Percentiles rank a stretch among this genome's conserved stretches.
These are phyloP conservation scores for Strobilomyces dryophilus DNA, from an alignment of 768 basidiomycete species.

Conservation along the genomic window DNA sequence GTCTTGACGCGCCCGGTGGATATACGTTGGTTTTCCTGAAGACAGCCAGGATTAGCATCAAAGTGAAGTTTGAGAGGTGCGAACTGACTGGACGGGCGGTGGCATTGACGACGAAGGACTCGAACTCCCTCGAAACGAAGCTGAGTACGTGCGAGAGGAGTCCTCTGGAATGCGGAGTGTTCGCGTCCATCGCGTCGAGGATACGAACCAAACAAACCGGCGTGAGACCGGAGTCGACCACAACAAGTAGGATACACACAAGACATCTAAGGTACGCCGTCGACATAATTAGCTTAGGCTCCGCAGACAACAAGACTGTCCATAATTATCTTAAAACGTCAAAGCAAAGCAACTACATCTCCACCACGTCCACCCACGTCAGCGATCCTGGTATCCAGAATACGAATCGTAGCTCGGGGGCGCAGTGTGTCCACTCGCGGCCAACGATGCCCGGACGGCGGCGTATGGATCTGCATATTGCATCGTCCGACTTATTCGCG, in stretches of 20 bases:
- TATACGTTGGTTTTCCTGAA: conserved; percentile 14
- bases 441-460: conserved; percentile 63
- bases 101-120: conserved; percentile 66
- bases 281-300: conserved; percentile 3
- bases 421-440: conserved; percentile 26
- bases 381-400: conserved; percentile 37
- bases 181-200: conserved; percentile 5
- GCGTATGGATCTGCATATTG: conserved; percentile 90
- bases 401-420: conserved; percentile 56
- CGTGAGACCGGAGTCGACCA: conserved; percentile 19
- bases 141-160: conserved; percentile 60
- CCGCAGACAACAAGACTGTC: conserved; percentile 6
- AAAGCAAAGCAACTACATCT: conserved; percentile 7
- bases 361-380: too few relatives aligned
- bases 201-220: background rate
- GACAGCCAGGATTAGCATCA: conserved; percentile 3
- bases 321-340: conserved; percentile 7
- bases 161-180: conserved; percentile 26
- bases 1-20: conserved; percentile 11
- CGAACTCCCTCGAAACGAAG: conserved; percentile 68
- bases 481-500: conserved; percentile 83
- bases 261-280: background rate
- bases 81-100: conserved; percentile 35
- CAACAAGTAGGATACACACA: conserved; percentile 2
- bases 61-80: background rate